These are phyloP conservation scores for Serendipita sp. DNA, from an alignment of 768 basidiomycete genomes.

Conservation along the genomic window DNA sequence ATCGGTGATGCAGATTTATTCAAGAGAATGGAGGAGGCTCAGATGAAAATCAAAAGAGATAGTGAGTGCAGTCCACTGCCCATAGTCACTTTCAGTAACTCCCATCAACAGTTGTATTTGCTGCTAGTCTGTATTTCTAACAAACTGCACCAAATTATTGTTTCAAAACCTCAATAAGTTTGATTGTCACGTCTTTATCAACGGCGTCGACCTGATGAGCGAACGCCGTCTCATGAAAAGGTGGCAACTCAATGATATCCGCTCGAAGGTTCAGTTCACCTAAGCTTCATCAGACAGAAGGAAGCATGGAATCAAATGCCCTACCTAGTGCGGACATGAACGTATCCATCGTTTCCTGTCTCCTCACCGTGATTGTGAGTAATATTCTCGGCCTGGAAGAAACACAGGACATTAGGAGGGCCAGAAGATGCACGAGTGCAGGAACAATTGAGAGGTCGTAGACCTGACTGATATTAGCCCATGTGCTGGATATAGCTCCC, in stretches of 20 bases:
- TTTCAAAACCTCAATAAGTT: background rate
- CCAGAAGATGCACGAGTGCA: background rate
- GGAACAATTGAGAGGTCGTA: background rate
- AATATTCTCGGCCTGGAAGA: background rate
- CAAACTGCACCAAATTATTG: background rate
- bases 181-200: background rate
- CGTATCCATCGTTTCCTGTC: background rate
- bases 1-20: conserved; percentile 93
- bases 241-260: background rate
- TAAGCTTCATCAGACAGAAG: background rate
- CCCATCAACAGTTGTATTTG: conserved; percentile 50
- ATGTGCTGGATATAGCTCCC: background rate
- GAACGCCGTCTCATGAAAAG: background rate
- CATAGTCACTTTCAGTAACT: background rate
- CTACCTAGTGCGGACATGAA: background rate
- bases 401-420: background rate
- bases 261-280: background rate
- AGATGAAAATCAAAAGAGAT: conserved; percentile 86
- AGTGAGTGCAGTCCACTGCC: conserved; percentile 41
- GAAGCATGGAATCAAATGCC: background rate
- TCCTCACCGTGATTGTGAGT: background rate
- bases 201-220: background rate
- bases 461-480: background rate
- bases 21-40: conserved; percentile 95
- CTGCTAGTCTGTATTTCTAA: conserved; percentile 76